Percentiles rank a stretch among this genome's conserved stretches.
Conservation (phyloP, 192 early-diverging fungal species). For the Funneliformis geosporum region DNA sequence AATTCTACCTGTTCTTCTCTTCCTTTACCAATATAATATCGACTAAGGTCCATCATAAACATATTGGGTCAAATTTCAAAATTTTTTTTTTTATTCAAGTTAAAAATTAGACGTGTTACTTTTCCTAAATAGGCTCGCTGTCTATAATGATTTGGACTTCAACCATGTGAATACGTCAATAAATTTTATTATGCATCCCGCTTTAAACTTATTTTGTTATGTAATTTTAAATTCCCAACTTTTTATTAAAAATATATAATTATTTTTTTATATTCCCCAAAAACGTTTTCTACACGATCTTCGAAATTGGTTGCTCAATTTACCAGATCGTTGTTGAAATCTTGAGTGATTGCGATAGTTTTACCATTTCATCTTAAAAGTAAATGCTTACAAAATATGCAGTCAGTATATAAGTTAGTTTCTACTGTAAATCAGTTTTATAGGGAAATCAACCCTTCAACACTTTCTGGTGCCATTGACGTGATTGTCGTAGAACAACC, state of each 20-base stretch:
- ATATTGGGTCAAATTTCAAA: not conserved
- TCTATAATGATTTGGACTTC: too few relatives aligned
- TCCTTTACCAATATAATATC: not conserved
- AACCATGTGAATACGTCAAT: too few relatives aligned
- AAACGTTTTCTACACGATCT: too few relatives aligned
- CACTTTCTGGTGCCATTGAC: conserved; percentile 97
- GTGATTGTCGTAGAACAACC: conserved; percentile 89
- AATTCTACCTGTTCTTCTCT: not conserved
- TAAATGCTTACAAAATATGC: conserved; percentile 31
- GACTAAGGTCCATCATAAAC: not conserved
- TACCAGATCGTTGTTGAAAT: not conserved
- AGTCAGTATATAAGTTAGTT: conserved; percentile 56
- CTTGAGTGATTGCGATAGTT: not conserved
- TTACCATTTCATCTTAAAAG: not conserved
- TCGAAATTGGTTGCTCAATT: not conserved
- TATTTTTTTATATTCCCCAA: too few relatives aligned
- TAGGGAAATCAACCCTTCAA: conserved; percentile 95
- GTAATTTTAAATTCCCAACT: too few relatives aligned
- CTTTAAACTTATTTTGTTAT: too few relatives aligned
- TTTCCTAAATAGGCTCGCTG: not conserved
- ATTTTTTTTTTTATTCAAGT: not conserved
- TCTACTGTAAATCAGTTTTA: conserved; percentile 87
- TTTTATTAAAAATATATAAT: too few relatives aligned
- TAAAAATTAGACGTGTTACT: not conserved
- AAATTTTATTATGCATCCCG: too few relatives aligned